Percentiles rank a stretch among this genome's conserved stretches.
These are phyloP conservation scores for Pythium guiyangense DNA, from an alignment of 352 stramenopile genomes.

Conservation along the genomic window DNA sequence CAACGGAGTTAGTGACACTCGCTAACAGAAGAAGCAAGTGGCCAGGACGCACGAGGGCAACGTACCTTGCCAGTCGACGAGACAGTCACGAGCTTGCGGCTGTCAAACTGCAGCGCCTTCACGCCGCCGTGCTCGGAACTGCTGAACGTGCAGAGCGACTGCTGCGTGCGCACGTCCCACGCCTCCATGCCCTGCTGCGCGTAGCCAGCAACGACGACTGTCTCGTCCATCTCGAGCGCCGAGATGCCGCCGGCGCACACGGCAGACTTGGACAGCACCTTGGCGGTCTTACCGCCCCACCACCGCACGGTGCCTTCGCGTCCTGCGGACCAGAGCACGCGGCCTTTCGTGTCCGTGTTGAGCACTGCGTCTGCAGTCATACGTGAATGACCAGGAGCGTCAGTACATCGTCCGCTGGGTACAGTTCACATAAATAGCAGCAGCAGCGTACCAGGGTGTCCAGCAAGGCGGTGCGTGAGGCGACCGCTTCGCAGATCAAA, in stretches of 20 bases:
- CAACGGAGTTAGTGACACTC: no score
- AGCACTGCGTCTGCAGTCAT: constrained; percentile 55
- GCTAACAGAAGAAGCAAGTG: no score
- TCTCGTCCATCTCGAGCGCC: constrained; percentile 87
- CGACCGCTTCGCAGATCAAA: constrained; percentile 80
- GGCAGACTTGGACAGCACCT: constrained; percentile 80
- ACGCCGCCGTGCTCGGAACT: constrained; percentile 63
- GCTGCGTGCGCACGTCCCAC: constrained; percentile 86
- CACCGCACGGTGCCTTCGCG: constrained; percentile 80
- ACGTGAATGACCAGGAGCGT: constrained; percentile 3
- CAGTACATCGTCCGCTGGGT: not conserved
- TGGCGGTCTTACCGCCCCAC: constrained; percentile 87
- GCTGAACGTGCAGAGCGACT: constrained; percentile 83
- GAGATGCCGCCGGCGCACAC: constrained; percentile 74
- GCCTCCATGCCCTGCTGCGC: constrained; percentile 80
- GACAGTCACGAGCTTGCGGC: constrained; percentile 82
- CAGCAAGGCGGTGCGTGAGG: constrained; percentile 77
- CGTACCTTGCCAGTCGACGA: constrained; percentile 68
- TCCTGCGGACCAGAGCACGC: constrained; percentile 82
- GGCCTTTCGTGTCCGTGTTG: constrained; percentile 81
- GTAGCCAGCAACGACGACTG: constrained; percentile 83
- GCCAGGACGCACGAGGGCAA: not conserved
- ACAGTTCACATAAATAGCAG: not conserved
- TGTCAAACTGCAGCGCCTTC: constrained; percentile 79
- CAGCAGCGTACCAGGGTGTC: constrained; percentile 60